phyloP scores from a whole-genome alignment of 1,284 basidiomycete genomes.

The Taiwanofungus camphoratus region DNA sequence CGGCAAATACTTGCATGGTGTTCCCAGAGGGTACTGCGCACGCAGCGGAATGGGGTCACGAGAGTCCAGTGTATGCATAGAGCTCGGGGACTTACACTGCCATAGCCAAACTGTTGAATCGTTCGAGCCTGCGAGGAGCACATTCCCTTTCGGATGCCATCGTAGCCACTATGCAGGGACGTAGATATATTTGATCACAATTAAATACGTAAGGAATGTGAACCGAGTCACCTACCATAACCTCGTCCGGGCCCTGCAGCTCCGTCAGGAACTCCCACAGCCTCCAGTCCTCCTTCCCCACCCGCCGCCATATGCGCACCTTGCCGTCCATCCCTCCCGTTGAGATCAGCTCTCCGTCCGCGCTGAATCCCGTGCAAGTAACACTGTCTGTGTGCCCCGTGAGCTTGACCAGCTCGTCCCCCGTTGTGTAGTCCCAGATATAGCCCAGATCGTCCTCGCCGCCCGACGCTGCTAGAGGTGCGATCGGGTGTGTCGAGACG shows the following conservation, averaged over 20 bases:
- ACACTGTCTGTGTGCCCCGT: slow-evolving; percentile 94
- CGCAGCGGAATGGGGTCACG: background rate
- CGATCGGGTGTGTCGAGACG: slow-evolving; percentile 80
- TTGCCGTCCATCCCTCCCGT: slow-evolving; percentile 98
- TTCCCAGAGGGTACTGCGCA: slow-evolving; percentile 83
- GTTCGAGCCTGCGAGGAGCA: slow-evolving; percentile 88
- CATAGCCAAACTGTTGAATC: slow-evolving; percentile 98
- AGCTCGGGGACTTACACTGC: slow-evolving; percentile 60
- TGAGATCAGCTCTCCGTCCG: slow-evolving; percentile 87
- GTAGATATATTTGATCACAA: too few relatives aligned
- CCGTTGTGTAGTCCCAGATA: slow-evolving; percentile 87
- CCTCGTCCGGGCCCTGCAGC: slow-evolving; percentile 91
- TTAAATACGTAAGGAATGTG: too few relatives aligned
- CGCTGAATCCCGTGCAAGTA: slow-evolving; percentile 73
- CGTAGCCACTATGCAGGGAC: slow-evolving; percentile 68
- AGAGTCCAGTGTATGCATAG: background rate
- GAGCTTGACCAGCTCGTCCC: slow-evolving; percentile 77
- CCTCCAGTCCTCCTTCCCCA: slow-evolving; percentile 66
- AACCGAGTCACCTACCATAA: slow-evolving; percentile 59
- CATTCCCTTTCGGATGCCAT: slow-evolving; percentile 94
- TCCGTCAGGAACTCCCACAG: slow-evolving; percentile 92
- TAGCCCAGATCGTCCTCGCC: slow-evolving; percentile 96
- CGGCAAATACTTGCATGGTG: slow-evolving; percentile 94
- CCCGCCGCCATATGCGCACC: slow-evolving; percentile 85
- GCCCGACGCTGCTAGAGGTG: slow-evolving; percentile 84